These are phyloP conservation scores for Ciborinia camelliae DNA, from an alignment of 2,329 filamentous ascomycete species.

Conservation along the genomic window DNA sequence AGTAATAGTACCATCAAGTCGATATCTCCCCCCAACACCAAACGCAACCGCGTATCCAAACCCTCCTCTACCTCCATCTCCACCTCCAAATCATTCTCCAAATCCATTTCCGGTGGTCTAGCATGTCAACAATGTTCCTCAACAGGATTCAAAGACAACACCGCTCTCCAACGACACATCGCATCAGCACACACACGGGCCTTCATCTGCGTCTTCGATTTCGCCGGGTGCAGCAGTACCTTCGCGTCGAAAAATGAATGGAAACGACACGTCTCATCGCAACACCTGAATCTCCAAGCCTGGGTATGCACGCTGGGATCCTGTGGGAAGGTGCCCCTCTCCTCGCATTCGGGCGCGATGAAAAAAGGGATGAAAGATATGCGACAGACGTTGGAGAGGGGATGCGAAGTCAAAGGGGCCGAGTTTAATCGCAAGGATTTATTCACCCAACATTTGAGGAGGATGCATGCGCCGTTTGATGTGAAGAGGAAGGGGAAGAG, in stretches of 20 bases:
- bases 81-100: slow-evolving; percentile 8
- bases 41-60: slow-evolving; percentile 25
- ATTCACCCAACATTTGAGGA: slow-evolving; percentile 80
- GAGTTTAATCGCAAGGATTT: slow-evolving; percentile 87
- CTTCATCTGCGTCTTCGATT: slow-evolving; percentile 75
- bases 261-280: slow-evolving; percentile 82
- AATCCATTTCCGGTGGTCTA: not conserved
- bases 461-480: slow-evolving; percentile 68
- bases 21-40: slow-evolving; percentile 21
- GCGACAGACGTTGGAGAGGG: not conserved
- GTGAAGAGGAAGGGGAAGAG: slow-evolving; percentile 41
- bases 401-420: slow-evolving; percentile 23
- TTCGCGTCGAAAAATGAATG: slow-evolving; percentile 90
- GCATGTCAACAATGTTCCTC: slow-evolving; percentile 29
- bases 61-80: not conserved
- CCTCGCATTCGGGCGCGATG: slow-evolving; percentile 4
- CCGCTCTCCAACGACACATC: slow-evolving; percentile 48
- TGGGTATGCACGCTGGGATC: slow-evolving; percentile 61
- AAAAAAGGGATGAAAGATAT: slow-evolving; percentile 25
- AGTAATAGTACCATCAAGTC: slow-evolving; percentile 13
- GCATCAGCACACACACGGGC: slow-evolving; percentile 50
- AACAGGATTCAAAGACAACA: slow-evolving; percentile 46
- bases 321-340: slow-evolving; percentile 30
- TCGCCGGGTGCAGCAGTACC: slow-evolving; percentile 68
- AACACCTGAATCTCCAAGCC: slow-evolving; percentile 72